phyloP scores from a whole-genome alignment of 371 early-diverging fungal genomes.

The Chytridiales sp. region DNA sequence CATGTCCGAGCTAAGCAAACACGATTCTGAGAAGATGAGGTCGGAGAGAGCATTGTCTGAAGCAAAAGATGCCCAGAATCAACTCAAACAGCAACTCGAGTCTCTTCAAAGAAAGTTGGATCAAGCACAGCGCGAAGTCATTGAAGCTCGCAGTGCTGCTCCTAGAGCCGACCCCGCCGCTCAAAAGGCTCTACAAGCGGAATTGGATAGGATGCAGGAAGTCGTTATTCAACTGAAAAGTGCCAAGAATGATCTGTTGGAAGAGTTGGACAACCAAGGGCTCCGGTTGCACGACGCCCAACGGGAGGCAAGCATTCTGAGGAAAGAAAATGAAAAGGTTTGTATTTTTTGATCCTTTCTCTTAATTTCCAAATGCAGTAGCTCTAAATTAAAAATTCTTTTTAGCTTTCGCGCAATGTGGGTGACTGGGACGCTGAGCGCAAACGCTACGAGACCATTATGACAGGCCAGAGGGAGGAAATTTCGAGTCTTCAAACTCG shows the following conservation, averaged over 20 bases:
- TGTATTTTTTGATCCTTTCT: constrained; percentile 1
- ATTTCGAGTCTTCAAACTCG: constrained; percentile 20
- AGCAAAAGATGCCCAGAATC: constrained; percentile 8
- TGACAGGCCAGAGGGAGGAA: constrained; percentile 19
- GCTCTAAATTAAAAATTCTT: neutral
- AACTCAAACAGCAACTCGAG: constrained; percentile 25
- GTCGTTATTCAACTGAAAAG: constrained; percentile 39
- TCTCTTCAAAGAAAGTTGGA: constrained; percentile 29
- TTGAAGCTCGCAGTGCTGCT: constrained; percentile 28
- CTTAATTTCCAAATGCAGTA: neutral
- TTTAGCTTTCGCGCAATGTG: constrained; percentile 6
- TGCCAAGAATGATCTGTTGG: constrained; percentile 36
- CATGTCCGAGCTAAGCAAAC: constrained; percentile 21
- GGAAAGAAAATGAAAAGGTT: constrained; percentile 28
- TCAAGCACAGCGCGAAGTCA: constrained; percentile 29
- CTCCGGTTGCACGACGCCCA: constrained; percentile 22
- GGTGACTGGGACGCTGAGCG: constrained; percentile 32
- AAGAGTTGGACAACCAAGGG: constrained; percentile 39
- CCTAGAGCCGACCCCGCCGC: constrained; percentile 2
- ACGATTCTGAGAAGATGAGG: constrained; percentile 23
- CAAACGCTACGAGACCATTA: constrained; percentile 20
- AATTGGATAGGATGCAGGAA: constrained; percentile 38
- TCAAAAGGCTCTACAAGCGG: constrained; percentile 18
- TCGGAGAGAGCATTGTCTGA: constrained; percentile 22
- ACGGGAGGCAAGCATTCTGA: constrained; percentile 18